Evolutionary conservation across 495 filamentous ascomycete genomes (phyloP), one percentile per base, ranked within the genome.

Genomic region (Penicillium taxi): DNA sequence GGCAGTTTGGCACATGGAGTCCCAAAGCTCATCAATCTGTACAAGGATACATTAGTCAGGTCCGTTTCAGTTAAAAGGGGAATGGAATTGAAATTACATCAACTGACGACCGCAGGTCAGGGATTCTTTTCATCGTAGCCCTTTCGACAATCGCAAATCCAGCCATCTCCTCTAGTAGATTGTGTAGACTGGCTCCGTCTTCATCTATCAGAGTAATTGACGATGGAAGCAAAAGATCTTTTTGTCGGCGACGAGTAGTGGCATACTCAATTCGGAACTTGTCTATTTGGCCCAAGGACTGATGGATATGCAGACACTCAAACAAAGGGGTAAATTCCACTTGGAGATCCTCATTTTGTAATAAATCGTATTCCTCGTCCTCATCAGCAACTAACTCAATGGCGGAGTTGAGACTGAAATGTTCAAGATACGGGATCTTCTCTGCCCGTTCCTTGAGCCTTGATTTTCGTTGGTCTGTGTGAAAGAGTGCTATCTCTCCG

Each of bases 141-240:
- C 82, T 86, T 55, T 99, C 91, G 28, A 99, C 80, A 41, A 99
- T 96, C 5, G 90, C 88, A 64, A 99, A 99, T 0, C 91, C 91
- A 15, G 89, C 82, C 63, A 96, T 91, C 40, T 86, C 80, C 60
- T 96, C 91, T 7, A 99, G 63, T 20, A 99, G 64, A 42, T 80
- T 87, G 54, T 85, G 91, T 24, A 98, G 64, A 25, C 80, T 81
- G 4, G 79, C 80, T 27, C 78, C 78, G 42, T 93, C 86, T 24
- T 83, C 77, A 29, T 82, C 79, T 14, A 78, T 47, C 2, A 94
- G 57, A 32, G 75, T 81, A 12, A 94, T 68, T 4, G 80, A 75
- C 16, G 71, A 63, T 9, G 90, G 87, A 24, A 95, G 59, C 12
- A 96, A 59, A 4, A 99, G 63, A 25, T 96, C 93, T 54, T 94